Evolutionary conservation across 1,284 basidiomycete species (phyloP).

Genomic region (Austroboletus novae-zelandiae): DNA sequence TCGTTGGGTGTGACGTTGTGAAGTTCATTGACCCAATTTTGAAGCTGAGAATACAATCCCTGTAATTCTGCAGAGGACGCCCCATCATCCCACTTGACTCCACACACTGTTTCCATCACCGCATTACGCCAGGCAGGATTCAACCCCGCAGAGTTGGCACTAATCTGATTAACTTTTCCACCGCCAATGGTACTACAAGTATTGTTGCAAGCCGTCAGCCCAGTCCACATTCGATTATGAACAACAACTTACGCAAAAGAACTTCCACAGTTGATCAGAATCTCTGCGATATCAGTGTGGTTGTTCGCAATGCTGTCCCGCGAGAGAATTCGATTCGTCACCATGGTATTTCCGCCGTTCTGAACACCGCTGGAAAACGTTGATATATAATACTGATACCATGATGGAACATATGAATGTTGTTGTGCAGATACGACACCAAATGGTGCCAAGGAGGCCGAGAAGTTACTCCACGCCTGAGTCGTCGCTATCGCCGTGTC

Average conservation of each 20-base stretch:
- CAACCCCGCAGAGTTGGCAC: slow-evolving; percentile 38
- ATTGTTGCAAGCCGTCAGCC: too few relatives aligned
- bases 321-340: slow-evolving; percentile 38
- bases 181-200: slow-evolving; percentile 35
- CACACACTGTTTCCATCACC: slow-evolving; percentile 30
- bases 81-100: slow-evolving; percentile 35
- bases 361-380: background rate
- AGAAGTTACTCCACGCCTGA: slow-evolving; percentile 31
- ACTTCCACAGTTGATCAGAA: slow-evolving; percentile 18
- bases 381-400: slow-evolving; percentile 26
- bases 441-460: slow-evolving; percentile 4
- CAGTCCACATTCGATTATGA: background rate
- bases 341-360: slow-evolving; percentile 26
- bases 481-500: slow-evolving; percentile 34
- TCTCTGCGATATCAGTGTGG: slow-evolving; percentile 29
- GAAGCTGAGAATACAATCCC: slow-evolving; percentile 22
- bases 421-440: slow-evolving; percentile 4
- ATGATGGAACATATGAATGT: slow-evolving; percentile 23
- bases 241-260: too few relatives aligned
- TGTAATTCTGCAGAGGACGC: slow-evolving; percentile 28
- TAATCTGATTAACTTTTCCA: slow-evolving; percentile 37
- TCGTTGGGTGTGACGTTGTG: slow-evolving; percentile 28
- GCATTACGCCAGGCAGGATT: slow-evolving; percentile 45
- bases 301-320: slow-evolving; percentile 31
- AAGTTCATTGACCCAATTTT: slow-evolving; percentile 27